Evolutionary conservation across 495 filamentous ascomycete species (phyloP).

Genomic region (Hyaloscypha hepaticicola): DNA sequence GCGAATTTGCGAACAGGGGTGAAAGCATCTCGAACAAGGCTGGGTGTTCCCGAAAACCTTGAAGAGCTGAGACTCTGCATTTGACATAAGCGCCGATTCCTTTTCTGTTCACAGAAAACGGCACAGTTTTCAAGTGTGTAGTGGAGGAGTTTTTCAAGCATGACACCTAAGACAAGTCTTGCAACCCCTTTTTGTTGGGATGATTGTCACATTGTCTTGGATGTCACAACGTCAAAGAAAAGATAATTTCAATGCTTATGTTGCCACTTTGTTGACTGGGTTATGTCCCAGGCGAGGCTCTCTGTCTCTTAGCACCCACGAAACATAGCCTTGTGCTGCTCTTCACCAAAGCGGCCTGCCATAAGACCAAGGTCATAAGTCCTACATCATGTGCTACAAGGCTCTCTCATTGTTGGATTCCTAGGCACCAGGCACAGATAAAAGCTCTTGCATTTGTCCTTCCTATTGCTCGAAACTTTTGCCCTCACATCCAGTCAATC

Average conservation of each 20-base stretch:
- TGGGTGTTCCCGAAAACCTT: not conserved
- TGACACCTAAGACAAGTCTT: not conserved
- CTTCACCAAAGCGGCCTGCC: not conserved
- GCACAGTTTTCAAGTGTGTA: not conserved
- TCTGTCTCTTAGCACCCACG: not conserved
- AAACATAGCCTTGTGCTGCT: not conserved
- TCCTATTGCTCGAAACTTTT: conserved; percentile 22
- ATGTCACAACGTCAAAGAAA: conserved; percentile 11
- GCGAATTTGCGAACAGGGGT: not conserved
- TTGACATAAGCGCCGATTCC: not conserved
- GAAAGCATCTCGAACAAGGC: not conserved
- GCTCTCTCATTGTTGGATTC: conserved; percentile 28
- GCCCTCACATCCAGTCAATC: conserved; percentile 19
- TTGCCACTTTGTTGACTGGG: conserved; percentile 4
- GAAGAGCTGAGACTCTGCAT: not conserved
- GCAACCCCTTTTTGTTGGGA: not conserved
- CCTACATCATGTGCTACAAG: conserved; percentile 17
- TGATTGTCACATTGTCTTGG: conserved; percentile 3
- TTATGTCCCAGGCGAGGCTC: not conserved
- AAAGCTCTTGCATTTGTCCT: conserved; percentile 14
- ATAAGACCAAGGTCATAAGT: not conserved
- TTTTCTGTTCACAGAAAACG: not conserved
- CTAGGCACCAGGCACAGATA: conserved; percentile 29
- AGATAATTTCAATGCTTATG: not conserved
- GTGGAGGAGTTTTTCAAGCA: not conserved